Evolutionary conservation across 2,329 filamentous ascomycete species (phyloP), one percentile per base, ranked within the genome.

Genomic region (Hawksworthiomyces lignivorus): DNA sequence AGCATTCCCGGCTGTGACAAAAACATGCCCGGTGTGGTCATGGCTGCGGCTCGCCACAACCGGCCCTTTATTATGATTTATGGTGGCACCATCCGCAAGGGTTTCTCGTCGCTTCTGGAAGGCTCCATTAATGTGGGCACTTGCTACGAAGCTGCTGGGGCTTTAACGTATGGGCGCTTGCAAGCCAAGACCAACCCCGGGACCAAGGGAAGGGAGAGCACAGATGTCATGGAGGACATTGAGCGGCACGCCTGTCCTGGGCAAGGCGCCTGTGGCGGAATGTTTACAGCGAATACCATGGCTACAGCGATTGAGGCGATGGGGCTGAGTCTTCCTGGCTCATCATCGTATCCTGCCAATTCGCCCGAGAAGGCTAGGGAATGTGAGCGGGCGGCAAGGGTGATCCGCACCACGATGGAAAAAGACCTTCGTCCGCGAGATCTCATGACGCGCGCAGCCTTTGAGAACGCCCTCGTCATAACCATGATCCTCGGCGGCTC

Each of bases 281-380:
- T 94, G 87, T 94, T 88, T 65, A 94, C 87, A 1, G 87, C 87
- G 49, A 94, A 94, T 64, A 94, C 87, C 19, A 90, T 94, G 86
- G 84, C 87, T 4, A 89, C 85, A 0, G 85, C 85, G 12, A 87
- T 94, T 50, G 87, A 94, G 67, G 86, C 84, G 29, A 87, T 94
- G 73, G 87, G 88, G 19, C 70, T 94, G 22, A 80, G 81, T 0
- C 70, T 94, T 7, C 87, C 87, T 0, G 87, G 87, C 1, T 92
- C 85, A 0, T 88, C 85, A 0, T 89, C 84, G 1, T 90, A 80
- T 39, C 87, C 87, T 2, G 87, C 87, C 1, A 73, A 77, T n/a
- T 86, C 82, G 4, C 86, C 87, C 0, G 79, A 87, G 37, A 95
- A 95, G 65, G 80, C 83, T 64, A 80, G 87, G 27, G 88, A 94